Percentiles rank a stretch among this genome's conserved stretches.
These are phyloP conservation scores for Raffaelea ambrosiae DNA, from an alignment of 2,329 filamentous ascomycete species.

Conservation along the genomic window DNA sequence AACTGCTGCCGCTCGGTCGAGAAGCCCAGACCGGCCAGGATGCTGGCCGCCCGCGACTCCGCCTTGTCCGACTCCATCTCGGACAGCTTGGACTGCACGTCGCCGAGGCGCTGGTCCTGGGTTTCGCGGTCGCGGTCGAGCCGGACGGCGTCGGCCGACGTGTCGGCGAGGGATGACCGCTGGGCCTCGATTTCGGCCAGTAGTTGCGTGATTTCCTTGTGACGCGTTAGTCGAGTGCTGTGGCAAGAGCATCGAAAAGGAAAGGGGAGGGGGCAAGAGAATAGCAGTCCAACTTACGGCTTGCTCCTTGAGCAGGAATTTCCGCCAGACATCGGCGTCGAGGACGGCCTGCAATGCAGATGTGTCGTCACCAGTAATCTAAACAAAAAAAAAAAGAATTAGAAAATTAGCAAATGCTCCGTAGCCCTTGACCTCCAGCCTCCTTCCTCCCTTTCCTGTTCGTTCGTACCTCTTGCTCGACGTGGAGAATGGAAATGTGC, in stretches of 20 bases:
- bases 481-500: conserved; percentile 97
- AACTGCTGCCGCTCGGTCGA: conserved; percentile 85
- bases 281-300: conserved; percentile 43
- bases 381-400: no score
- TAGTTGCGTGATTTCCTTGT: conserved; percentile 66
- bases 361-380: conserved; percentile 89
- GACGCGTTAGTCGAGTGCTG: no score
- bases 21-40: conserved; percentile 94
- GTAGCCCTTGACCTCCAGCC: no score
- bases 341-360: conserved; percentile 89
- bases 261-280: no score
- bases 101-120: conserved; percentile 80
- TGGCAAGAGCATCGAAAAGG: no score
- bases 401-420: no score
- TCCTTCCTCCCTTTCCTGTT: no score
- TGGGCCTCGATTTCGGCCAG: conserved; percentile 71
- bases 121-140: conserved; percentile 84
- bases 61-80: conserved; percentile 99
- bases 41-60: conserved; percentile 89
- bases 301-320: conserved; percentile 86
- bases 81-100: conserved; percentile 82
- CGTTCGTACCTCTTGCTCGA: conserved; percentile 76
- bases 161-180: conserved; percentile 76
- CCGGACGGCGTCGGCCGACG: conserved; percentile 76
- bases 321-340: conserved; percentile 97